Conservation (phyloP, 495 filamentous ascomycete species). For the Podospora pseudopauciseta region DNA sequence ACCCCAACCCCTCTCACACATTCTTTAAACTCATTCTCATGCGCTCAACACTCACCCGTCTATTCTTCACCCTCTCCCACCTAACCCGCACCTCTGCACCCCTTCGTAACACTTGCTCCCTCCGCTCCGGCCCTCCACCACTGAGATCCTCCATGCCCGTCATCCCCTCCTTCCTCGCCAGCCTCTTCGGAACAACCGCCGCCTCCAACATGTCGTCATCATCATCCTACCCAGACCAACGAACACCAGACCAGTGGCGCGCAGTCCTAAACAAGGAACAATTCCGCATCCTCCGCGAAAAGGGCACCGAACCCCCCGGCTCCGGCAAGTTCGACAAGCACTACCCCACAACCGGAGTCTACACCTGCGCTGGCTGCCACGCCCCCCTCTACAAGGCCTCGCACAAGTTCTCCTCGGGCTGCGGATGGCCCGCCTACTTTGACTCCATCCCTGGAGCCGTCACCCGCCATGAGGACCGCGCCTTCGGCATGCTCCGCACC, state of each 20-base stretch:
- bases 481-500: slow-evolving; percentile 78
- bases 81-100: slow-evolving; percentile 35
- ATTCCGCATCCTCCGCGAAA: slow-evolving; percentile 86
- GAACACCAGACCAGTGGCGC: slow-evolving; percentile 80
- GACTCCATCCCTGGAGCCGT: slow-evolving; percentile 90
- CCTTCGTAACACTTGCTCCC: slow-evolving; percentile 9
- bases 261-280: slow-evolving; percentile 80
- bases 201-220: slow-evolving; percentile 54
- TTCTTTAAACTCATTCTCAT: slow-evolving; percentile 36
- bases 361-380: slow-evolving; percentile 80
- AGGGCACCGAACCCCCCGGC: slow-evolving; percentile 80
- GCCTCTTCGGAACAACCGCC: slow-evolving; percentile 63
- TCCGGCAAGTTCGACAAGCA: slow-evolving; percentile 87
- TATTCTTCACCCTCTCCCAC: slow-evolving; percentile 40
- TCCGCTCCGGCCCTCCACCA: slow-evolving; percentile 19
- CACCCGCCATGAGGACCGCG: slow-evolving; percentile 67
- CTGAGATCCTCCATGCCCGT: slow-evolving; percentile 55
- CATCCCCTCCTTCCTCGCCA: slow-evolving; percentile 67
- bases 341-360: slow-evolving; percentile 66
- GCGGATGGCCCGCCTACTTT: slow-evolving; percentile 97
- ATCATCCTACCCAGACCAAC: slow-evolving; percentile 66
- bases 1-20: not conserved
- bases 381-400: slow-evolving; percentile 84
- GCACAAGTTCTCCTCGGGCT: slow-evolving; percentile 94
- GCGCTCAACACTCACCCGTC: slow-evolving; percentile 55